Base-by-base conservation (phyloP, 768 basidiomycete species). In the Hypholoma fasciculare region DNA sequence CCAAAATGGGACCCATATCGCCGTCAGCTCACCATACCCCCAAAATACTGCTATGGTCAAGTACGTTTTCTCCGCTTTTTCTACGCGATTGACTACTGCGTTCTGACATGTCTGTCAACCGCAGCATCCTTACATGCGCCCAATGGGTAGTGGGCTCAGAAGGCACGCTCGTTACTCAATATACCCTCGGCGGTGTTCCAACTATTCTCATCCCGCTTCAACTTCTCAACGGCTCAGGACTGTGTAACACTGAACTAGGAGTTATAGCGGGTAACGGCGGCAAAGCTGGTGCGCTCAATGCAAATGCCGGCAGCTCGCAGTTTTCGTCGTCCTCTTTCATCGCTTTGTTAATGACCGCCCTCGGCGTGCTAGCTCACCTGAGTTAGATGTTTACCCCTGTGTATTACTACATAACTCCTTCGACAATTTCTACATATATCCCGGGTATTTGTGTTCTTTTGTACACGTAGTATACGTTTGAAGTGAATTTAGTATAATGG, bases 141-240 rank as follows among this genome's bases (percentile, higher is more conserved):
- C 86, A 89, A 69, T 87, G 83, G 78, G 82, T 78, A 17, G 84
- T 90, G 7, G 90, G 88, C 27, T 84, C 88, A 42, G 75, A 79
- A 47, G 87, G 88, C 40, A 83, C 77, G 37, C 64, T 93, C 50
- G 76, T 82, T 23, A 80, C 85, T 20, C 74, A 86, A 59, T 92
- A 92, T 66, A 79, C 78, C 7, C 74, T 74, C 52, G 89, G 90
- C 26, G 90, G 89, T 37, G 74, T 76, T 14, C 78, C 89, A 2
- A 77, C 80, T 39, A 74, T 90, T 52, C 77, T 90, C 23, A 71
- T 82, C 2, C 83, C 83, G 4, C 66, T 73, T 26, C 58, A 67
- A 9, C 55, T 65, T 17, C 71, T 79, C 42, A 58, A 64, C 19
- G 72, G 72, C 16, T 78, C 79, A 1, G 74, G 74, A 1, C 58